Conservation (phyloP, 148 eudicot genomes). For the Chenopodium album region DNA sequence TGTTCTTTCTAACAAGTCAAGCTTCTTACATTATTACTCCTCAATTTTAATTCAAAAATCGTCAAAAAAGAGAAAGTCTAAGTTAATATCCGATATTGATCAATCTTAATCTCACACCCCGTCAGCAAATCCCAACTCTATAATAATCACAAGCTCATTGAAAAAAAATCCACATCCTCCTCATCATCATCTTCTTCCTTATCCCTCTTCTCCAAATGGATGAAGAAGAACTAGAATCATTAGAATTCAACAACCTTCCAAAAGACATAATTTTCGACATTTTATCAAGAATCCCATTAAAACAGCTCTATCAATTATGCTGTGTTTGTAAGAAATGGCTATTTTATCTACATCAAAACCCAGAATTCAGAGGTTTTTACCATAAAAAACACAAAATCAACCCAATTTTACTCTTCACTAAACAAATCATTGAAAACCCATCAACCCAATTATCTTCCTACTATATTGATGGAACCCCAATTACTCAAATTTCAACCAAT, state of each 20-base stretch:
- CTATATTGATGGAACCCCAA: constrained; percentile 33
- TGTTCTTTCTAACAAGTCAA: constrained; percentile 31
- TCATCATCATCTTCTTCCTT: constrained; percentile 11
- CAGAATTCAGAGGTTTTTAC: constrained; percentile 35
- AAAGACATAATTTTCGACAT: constrained; percentile 44
- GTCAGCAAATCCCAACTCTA: not conserved
- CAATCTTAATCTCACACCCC: not conserved
- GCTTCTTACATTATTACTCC: constrained; percentile 7
- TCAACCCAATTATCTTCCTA: constrained; percentile 24
- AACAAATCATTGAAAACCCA: constrained; percentile 22
- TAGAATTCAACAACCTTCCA: constrained; percentile 32
- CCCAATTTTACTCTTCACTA: constrained; percentile 34
- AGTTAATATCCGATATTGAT: not conserved
- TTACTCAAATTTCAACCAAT: constrained; percentile 20
- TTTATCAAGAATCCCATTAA: constrained; percentile 32
- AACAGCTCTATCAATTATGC: constrained; percentile 25
- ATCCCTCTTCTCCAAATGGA: not conserved
- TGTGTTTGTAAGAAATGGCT: constrained; percentile 35
- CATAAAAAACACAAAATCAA: constrained; percentile 34
- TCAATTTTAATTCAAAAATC: not conserved
- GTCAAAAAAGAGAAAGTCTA: not conserved
- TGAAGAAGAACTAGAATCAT: not conserved
- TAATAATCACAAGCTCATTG: not conserved
- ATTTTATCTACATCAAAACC: constrained; percentile 4
- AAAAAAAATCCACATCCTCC: not conserved